A percentile compares a stretch with the other conserved stretches of the same genome.
Evolutionary conservation across 768 basidiomycete species (phyloP).

Genomic region (Tulasnella calospora): DNA sequence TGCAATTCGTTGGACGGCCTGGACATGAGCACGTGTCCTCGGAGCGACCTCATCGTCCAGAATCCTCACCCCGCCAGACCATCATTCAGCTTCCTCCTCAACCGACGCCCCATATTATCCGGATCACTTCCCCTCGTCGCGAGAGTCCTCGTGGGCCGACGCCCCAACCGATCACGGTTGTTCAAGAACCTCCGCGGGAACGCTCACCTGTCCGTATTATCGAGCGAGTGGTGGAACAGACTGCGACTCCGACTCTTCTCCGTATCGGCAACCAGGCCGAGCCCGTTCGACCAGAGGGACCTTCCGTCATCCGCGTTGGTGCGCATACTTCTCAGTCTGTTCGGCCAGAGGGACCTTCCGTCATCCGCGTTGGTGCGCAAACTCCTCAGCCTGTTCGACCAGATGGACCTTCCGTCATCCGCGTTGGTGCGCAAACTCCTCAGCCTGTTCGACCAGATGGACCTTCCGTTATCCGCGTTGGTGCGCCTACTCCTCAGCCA

Average conservation of each 20-base stretch:
- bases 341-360: neutral
- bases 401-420: conserved; percentile 14
- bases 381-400: neutral
- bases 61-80: neutral
- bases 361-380: conserved; percentile 23
- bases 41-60: neutral
- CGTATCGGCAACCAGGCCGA: neutral
- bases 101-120: conserved; percentile 14
- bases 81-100: conserved; percentile 17
- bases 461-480: conserved; percentile 21
- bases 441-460: neutral
- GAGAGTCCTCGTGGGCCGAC: neutral
- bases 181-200: neutral
- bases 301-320: conserved; percentile 22
- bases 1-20: neutral
- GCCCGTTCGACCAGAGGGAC: neutral
- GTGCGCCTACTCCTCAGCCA: conserved; percentile 21
- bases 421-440: conserved; percentile 17
- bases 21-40: neutral
- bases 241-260: neutral
- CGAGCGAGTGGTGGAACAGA: neutral
- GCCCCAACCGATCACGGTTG: neutral
- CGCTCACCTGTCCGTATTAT: neutral
- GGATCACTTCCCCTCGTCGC: conserved; percentile 12
- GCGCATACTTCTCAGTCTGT: neutral